Evolutionary conservation across 768 basidiomycete species (phyloP).

Genomic region (Lentinula edodes): DNA sequence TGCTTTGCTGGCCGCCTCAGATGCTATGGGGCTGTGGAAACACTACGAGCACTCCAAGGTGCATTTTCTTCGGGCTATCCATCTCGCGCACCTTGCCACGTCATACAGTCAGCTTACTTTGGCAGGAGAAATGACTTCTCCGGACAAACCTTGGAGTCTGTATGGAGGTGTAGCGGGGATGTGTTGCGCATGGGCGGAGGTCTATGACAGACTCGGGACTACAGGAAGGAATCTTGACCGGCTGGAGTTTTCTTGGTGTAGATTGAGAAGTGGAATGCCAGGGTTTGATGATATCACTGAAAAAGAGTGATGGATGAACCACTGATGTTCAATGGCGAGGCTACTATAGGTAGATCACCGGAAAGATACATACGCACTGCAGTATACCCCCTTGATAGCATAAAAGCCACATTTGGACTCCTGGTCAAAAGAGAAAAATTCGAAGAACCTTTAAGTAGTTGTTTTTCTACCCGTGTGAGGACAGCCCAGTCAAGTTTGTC

Average conservation of each 20-base stretch:
- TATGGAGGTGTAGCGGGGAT: constrained; percentile 56
- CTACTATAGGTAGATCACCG: no score
- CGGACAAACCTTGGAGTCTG: constrained; percentile 51
- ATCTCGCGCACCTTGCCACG: constrained; percentile 42
- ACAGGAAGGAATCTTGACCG: constrained; percentile 4
- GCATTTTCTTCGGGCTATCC: constrained; percentile 36
- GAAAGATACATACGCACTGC: no score
- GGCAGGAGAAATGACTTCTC: constrained; percentile 35
- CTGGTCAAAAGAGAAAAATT: no score
- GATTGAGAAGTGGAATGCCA: constrained; percentile 7
- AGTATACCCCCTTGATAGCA: no score
- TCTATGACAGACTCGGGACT: constrained; percentile 15
- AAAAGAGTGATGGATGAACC: background rate
- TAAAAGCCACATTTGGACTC: no score
- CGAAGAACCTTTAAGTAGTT: no score
- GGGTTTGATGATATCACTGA: constrained; percentile 6
- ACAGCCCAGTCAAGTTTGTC: no score
- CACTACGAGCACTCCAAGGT: constrained; percentile 1
- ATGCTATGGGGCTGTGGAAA: constrained; percentile 28
- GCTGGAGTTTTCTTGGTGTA: constrained; percentile 1
- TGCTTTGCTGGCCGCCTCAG: constrained; percentile 43
- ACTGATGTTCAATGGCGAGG: no score
- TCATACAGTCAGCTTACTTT: constrained; percentile 25
- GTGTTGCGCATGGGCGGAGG: constrained; percentile 51
- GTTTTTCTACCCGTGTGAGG: no score